Base-by-base conservation (phyloP, 768 basidiomycete genomes). In the Tricholoma hemisulphureum region DNA sequence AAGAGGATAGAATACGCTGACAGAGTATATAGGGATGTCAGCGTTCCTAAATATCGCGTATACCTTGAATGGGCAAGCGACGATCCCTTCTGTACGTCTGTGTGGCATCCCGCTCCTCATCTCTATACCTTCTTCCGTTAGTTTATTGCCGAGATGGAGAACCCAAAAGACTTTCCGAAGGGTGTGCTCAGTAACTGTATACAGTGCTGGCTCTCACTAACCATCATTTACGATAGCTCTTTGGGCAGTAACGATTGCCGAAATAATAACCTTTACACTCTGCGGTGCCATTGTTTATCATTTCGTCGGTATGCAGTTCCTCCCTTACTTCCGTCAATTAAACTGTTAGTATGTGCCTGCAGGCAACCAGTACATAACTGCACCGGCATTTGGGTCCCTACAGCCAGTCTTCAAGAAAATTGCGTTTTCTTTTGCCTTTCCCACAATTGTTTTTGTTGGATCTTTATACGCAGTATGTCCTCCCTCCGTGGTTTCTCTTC, bases 101-200 rank as follows among this genome's bases (percentile, higher is more conserved):
- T 51, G 26, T 50, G 23, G 13, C 32, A 24, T 34, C 57, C 28
- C 11, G 13, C 35, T 6, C 20, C 51, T 31, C 13, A 46, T 21
- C 31, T 56, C 35, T 53, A 28, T 16, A 53, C 21, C 7, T 37
- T 21, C 16, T 31, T 14, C 39, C 35, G 41, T n/a, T 59, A 72
- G 69, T 78, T 80, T 60, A 80, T 78, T 55, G 77, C 78, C 3
- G 77, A 80, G 57, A 79, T 80, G 77, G 73, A 75, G 61, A 73
- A 80, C 28, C 78, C 78, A 4, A 75, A 70, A 50, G 77, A 79
- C 57, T 79, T 80, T 63, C 77, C 77, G 0, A 78, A 78, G 66
- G 74, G 74, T 72, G 48, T 39, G 60, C 51, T 20, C 4, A 34
- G 16, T 2, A 32, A n/a, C 14, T 35, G 31, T 1, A 39, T 11